Evolutionary conservation across 352 stramenopile genomes (phyloP).

Genomic region (Globisporangium uncinulatum): DNA sequence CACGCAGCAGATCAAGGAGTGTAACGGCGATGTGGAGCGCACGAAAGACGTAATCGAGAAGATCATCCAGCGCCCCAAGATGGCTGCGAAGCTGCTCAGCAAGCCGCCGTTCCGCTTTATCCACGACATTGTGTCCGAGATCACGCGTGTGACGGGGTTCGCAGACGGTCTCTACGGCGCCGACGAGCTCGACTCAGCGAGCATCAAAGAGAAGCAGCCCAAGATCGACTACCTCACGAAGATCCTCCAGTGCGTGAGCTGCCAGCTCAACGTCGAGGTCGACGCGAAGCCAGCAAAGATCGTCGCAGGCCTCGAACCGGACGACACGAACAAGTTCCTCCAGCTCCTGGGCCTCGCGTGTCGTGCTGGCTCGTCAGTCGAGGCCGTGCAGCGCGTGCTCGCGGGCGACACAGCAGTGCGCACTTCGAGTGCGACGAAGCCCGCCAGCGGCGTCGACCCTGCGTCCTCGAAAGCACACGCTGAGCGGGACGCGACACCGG

Average conservation of each 20-base stretch:
- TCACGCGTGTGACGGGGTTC: slow-evolving; percentile 79
- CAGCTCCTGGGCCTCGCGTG: slow-evolving; percentile 87
- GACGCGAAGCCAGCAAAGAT: slow-evolving; percentile 85
- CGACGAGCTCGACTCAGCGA: slow-evolving; percentile 86
- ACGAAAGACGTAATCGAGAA: slow-evolving; percentile 76
- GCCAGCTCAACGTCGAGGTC: slow-evolving; percentile 80
- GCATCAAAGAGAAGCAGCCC: slow-evolving; percentile 91
- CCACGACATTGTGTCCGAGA: slow-evolving; percentile 79
- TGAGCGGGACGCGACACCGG: slow-evolving; percentile 45
- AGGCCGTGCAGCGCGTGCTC: slow-evolving; percentile 70
- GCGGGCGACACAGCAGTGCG: slow-evolving; percentile 44
- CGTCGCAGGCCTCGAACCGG: slow-evolving; percentile 90
- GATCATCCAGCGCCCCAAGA: slow-evolving; percentile 81
- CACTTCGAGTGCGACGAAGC: slow-evolving; percentile 28
- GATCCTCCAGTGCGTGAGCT: slow-evolving; percentile 88
- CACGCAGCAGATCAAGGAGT: slow-evolving; percentile 53
- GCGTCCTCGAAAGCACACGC: slow-evolving; percentile 2
- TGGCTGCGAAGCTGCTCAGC: slow-evolving; percentile 72
- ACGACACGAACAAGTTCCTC: slow-evolving; percentile 93
- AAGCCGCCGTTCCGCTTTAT: slow-evolving; percentile 89
- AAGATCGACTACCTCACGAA: slow-evolving; percentile 91
- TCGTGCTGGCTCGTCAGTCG: slow-evolving; percentile 49
- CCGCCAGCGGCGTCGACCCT: slow-evolving; percentile 3
- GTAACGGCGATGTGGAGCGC: slow-evolving; percentile 69
- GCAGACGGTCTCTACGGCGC: slow-evolving; percentile 76